phyloP scores from a whole-genome alignment of 495 filamentous ascomycete species.

The Penicillium maclennaniae region DNA sequence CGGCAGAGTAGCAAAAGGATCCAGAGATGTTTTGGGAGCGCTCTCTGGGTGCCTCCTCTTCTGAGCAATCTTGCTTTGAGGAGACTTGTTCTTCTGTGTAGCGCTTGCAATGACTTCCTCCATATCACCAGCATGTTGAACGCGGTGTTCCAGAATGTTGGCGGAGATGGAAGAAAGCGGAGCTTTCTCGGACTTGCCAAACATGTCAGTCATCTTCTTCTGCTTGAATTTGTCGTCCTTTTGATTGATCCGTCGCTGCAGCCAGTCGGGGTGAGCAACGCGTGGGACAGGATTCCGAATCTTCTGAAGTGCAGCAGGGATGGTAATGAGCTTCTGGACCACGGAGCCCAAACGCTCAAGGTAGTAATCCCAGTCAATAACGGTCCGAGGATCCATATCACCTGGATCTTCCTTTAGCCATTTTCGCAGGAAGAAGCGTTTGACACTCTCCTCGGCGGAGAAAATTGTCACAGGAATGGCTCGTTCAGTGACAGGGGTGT shows the following conservation, averaged over 20 bases:
- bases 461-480: constrained; percentile 97
- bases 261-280: constrained; percentile 93
- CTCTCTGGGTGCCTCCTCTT: constrained; percentile 83
- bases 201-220: constrained; percentile 96
- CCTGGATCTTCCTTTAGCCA: constrained; percentile 93
- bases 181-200: constrained; percentile 70
- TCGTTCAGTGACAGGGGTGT: constrained; percentile 89
- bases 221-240: constrained; percentile 98
- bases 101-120: constrained; percentile 76
- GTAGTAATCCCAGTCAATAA: constrained; percentile 98
- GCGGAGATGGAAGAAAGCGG: constrained; percentile 69
- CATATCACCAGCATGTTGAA: constrained; percentile 60
- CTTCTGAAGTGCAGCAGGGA: constrained; percentile 93
- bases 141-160: constrained; percentile 60
- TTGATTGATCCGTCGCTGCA: constrained; percentile 85
- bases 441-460: constrained; percentile 82
- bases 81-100: constrained; percentile 68
- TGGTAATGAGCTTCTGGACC: constrained; percentile 97
- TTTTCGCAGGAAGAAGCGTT: constrained; percentile 84
- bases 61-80: constrained; percentile 58
- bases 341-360: constrained; percentile 91
- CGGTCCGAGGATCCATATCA: constrained; percentile 81
- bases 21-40: constrained; percentile 53
- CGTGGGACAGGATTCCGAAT: constrained; percentile 90
- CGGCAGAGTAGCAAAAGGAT: constrained; percentile 83